A percentile compares a stretch with the other conserved stretches of the same genome.
Evolutionary conservation across 2,329 filamentous ascomycete genomes (phyloP).

Genomic region (Fusarium virguliforme): DNA sequence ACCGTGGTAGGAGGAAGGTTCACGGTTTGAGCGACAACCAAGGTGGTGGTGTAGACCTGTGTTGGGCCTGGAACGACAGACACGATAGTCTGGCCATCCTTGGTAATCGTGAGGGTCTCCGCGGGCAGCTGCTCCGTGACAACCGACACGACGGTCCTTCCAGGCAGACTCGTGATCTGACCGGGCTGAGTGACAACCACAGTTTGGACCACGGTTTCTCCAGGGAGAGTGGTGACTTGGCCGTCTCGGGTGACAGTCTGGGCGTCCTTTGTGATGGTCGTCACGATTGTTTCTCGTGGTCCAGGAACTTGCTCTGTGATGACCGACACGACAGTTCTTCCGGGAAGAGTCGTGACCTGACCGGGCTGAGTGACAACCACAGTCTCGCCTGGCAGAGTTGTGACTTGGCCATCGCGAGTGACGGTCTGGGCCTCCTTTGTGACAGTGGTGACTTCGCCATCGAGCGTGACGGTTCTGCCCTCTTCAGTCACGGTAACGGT

Average conservation of each 20-base stretch:
- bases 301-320: background rate
- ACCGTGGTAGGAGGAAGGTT: conserved; percentile 51
- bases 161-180: conserved; percentile 47
- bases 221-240: conserved; percentile 45
- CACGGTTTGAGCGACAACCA: conserved; percentile 52
- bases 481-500: conserved; percentile 39
- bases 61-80: conserved; percentile 51
- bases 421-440: conserved; percentile 31
- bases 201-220: conserved; percentile 47
- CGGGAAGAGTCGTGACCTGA: conserved; percentile 34
- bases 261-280: background rate
- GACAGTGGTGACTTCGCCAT: conserved; percentile 8
- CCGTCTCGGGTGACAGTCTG: conserved; percentile 46
- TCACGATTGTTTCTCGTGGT: background rate
- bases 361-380: conserved; percentile 49
- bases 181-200: conserved; percentile 44
- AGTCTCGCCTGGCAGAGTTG: conserved; percentile 34
- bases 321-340: conserved; percentile 1
- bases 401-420: conserved; percentile 44
- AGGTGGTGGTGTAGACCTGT: conserved; percentile 52
- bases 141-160: conserved; percentile 54
- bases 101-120: conserved; percentile 54
- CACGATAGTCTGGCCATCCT: conserved; percentile 52
- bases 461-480: conserved; percentile 25
- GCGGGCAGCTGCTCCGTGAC: conserved; percentile 52